Percentiles rank a stretch among this genome's conserved stretches.
phyloP scores from a whole-genome alignment of 306 rosid genomes.

The Rosa lucieae region DNA sequence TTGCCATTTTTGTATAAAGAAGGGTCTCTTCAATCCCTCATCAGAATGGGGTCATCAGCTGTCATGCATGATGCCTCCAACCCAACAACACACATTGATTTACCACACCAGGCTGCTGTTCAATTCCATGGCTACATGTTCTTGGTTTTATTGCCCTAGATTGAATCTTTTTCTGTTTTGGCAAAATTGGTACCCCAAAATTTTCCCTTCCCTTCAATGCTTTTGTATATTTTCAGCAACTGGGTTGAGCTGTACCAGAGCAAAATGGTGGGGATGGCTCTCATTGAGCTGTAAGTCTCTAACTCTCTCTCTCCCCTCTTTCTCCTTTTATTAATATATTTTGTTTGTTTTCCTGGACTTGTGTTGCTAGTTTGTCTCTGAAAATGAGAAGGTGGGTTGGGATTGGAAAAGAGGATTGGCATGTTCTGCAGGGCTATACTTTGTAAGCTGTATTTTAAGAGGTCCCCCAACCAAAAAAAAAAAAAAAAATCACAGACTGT shows the following conservation, averaged over 20 bases:
- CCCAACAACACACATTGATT: constrained; percentile 27
- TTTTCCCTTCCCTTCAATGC: background rate
- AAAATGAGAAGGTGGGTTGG: constrained; percentile 16
- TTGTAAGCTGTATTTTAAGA: background rate
- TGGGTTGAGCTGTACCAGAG: constrained; percentile 3
- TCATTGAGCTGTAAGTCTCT: constrained; percentile 25
- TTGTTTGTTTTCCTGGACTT: constrained; percentile 28
- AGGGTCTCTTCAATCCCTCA: constrained; percentile 20
- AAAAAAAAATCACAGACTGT: constrained; percentile 2
- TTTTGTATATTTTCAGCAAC: constrained; percentile 7
- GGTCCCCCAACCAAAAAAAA: constrained; percentile 11
- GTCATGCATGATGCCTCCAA: constrained; percentile 3
- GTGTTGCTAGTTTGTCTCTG: constrained; percentile 27
- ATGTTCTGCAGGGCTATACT: constrained; percentile 13
- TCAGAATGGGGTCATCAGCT: constrained; percentile 40
- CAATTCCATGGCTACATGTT: constrained; percentile 18
- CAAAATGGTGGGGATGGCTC: constrained; percentile 19
- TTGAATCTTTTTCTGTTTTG: background rate
- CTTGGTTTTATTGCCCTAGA: constrained; percentile 22
- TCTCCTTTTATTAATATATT: constrained; percentile 12
- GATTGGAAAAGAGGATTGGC: constrained; percentile 28
- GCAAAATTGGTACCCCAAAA: constrained; percentile 14
- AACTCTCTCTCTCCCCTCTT: background rate
- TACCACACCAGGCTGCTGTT: constrained; percentile 16
- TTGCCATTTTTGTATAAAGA: constrained; percentile 24